phyloP scores from a whole-genome alignment of 495 filamentous ascomycete species.

The Penicillium parvum region DNA sequence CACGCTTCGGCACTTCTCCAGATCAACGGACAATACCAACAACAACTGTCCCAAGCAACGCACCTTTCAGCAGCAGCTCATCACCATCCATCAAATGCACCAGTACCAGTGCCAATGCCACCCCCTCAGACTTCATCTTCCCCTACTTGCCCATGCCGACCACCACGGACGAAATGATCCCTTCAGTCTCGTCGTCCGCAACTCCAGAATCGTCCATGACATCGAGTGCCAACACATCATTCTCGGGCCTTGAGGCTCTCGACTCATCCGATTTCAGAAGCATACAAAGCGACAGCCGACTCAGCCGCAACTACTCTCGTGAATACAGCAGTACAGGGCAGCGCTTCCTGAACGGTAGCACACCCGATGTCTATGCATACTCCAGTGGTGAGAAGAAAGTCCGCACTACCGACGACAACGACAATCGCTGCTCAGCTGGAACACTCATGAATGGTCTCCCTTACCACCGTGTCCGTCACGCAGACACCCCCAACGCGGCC shows the following conservation, averaged over 20 bases:
- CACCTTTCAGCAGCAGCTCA: constrained; percentile 16
- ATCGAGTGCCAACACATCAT: constrained; percentile 7
- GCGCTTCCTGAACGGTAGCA: constrained; percentile 19
- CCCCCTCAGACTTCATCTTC: constrained; percentile 29
- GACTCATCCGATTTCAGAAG: constrained; percentile 23
- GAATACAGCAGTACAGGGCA: constrained; percentile 14
- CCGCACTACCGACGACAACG: constrained; percentile 11
- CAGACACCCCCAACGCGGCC: constrained; percentile 10
- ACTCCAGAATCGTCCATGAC: constrained; percentile 5
- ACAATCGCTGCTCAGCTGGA: constrained; percentile 10
- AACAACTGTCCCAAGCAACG: constrained; percentile 11
- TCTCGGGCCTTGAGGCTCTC: constrained; percentile 16
- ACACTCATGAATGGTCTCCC: constrained; percentile 37
- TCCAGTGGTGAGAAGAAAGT: constrained; percentile 28
- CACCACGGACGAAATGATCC: constrained; percentile 10
- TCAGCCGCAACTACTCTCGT: constrained; percentile 17
- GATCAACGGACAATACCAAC: constrained; percentile 2
- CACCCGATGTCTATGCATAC: constrained; percentile 34
- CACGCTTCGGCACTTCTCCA: constrained; percentile 1
- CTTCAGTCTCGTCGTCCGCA: constrained; percentile 4
- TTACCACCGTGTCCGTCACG: constrained; percentile 31
- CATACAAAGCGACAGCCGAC: constrained; percentile 4
- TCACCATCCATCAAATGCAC: constrained; percentile 17
- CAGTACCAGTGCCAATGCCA: constrained; percentile 6
- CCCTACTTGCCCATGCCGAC: constrained; percentile 25